Percentiles rank a stretch among this genome's conserved stretches.
Evolutionary conservation across 2,329 filamentous ascomycete species (phyloP).

Genomic region (Pseudocercospora macadamiae): DNA sequence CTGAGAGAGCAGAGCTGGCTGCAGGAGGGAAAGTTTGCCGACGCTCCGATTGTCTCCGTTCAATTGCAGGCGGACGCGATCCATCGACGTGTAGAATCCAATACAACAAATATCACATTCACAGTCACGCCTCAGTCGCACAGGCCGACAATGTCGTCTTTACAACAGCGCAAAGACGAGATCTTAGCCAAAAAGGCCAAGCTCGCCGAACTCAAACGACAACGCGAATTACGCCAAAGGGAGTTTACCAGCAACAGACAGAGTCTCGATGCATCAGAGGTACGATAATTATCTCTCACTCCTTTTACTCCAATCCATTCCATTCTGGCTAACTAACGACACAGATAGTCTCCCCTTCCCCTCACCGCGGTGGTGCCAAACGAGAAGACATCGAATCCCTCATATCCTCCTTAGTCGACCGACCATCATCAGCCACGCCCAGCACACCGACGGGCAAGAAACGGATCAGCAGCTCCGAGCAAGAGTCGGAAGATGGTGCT

Average conservation of each 20-base stretch:
- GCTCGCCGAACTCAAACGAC: slow-evolving; percentile 92
- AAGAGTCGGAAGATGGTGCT: slow-evolving; percentile 28
- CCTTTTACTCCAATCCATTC: no score
- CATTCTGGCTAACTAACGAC: slow-evolving; percentile 31
- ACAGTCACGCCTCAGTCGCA: no score
- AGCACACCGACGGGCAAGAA: slow-evolving; percentile 34
- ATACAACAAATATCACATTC: background rate
- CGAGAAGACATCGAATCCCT: slow-evolving; percentile 80
- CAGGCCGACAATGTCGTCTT: slow-evolving; percentile 41
- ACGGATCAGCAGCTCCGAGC: slow-evolving; percentile 30
- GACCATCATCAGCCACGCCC: slow-evolving; percentile 46
- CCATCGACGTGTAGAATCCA: background rate
- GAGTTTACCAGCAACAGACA: slow-evolving; percentile 72
- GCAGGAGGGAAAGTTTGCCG: background rate
- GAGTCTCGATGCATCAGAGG: slow-evolving; percentile 71
- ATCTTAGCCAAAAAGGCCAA: slow-evolving; percentile 96
- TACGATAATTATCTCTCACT: no score
- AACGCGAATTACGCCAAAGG: slow-evolving; percentile 79
- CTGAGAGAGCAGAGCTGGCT: no score
- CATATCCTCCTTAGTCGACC: slow-evolving; percentile 80
- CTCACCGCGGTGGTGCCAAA: slow-evolving; percentile 60
- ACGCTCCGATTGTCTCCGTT: background rate
- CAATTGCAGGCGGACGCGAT: background rate
- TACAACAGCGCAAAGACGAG: slow-evolving; percentile 83
- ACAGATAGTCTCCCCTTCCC: slow-evolving; percentile 70